Base-by-base conservation (phyloP, 2,329 filamentous ascomycete species). In the Alternaria longipes region DNA sequence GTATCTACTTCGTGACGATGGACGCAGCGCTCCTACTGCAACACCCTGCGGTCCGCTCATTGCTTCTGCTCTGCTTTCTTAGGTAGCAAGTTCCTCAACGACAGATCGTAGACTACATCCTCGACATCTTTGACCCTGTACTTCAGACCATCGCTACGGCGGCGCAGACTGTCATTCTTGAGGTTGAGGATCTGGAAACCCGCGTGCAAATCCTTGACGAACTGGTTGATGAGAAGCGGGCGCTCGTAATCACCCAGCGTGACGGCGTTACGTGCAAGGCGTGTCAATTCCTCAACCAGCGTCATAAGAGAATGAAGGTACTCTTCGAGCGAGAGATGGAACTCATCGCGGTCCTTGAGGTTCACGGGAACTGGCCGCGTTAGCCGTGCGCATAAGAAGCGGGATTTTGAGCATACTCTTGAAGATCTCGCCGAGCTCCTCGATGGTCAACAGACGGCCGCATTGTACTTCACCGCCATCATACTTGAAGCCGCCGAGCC, bases 121-220 rank as follows among this genome's bases (percentile, higher is more conserved):
- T 99, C 95, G 12, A 97, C 93, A 78, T 97, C 94, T 85, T 98
- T 99, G 74, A 99, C 93, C 72, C 91, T 90, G 77, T 99, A 99
- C 84, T 99, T 99, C 80, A 99, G 91, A 5, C 90, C 91, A 81
- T 99, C 95, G 57, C 92, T 93, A 64, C 93, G 87, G 82, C 93
- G 92, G 61, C 95, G 87, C 74, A 99, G 81, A 22, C 89, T 89
- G 78, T 99, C 95, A 74, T 99, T 99, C 85, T 98, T 98, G 70
- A 99, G 84, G 78, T 99, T 99, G 68, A 99, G 87, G 68, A 98
- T 88, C 85, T 98, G 95, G 82, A 99, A 99, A 16, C 94, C 95
- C 3, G 94, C 92, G 72, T 97, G 94, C 38, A 99, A 82, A 75
- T 98, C 94, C 83, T 97, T 97, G 83, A 97, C 89, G 78, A 98